These are phyloP conservation scores for Russula abietina DNA, from an alignment of 768 basidiomycete species.

Conservation along the genomic window DNA sequence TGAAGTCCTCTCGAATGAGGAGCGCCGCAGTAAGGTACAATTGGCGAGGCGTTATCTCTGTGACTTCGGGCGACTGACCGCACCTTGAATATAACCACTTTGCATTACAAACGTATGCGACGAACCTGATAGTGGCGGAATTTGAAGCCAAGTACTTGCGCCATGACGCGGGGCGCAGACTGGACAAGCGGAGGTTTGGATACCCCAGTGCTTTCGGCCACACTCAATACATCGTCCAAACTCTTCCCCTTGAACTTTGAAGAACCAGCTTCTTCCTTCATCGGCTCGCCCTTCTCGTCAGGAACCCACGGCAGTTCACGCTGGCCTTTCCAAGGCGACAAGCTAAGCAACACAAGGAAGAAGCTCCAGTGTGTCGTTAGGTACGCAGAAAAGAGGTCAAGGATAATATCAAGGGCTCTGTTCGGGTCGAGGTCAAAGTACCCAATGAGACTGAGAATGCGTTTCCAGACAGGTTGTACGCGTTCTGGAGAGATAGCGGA, in stretches of 20 bases:
- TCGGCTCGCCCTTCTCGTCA: slow-evolving; percentile 10
- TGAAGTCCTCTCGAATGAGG: slow-evolving; percentile 83
- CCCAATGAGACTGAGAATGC: slow-evolving; percentile 82
- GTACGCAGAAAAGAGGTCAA: slow-evolving; percentile 85
- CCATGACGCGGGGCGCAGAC: slow-evolving; percentile 54
- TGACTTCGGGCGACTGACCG: slow-evolving; percentile 47
- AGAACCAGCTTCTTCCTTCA: slow-evolving; percentile 19
- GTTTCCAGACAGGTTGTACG: slow-evolving; percentile 69
- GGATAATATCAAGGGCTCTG: slow-evolving; percentile 84
- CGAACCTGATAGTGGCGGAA: slow-evolving; percentile 82
- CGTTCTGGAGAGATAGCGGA: slow-evolving; percentile 53
- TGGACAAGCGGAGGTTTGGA: slow-evolving; percentile 19
- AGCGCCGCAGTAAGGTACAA: slow-evolving; percentile 81
- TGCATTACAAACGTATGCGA: slow-evolving; percentile 1
- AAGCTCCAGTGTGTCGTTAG: slow-evolving; percentile 79
- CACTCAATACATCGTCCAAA: slow-evolving; percentile 58
- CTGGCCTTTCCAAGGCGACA: slow-evolving; percentile 67
- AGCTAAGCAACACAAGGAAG: slow-evolving; percentile 79
- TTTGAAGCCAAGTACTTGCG: slow-evolving; percentile 98
- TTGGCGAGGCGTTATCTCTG: slow-evolving; percentile 59
- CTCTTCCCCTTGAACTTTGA: slow-evolving; percentile 48
- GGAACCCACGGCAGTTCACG: slow-evolving; percentile 17
- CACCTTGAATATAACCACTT: slow-evolving; percentile 24
- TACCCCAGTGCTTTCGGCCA: slow-evolving; percentile 40
- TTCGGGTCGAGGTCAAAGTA: slow-evolving; percentile 97